These are phyloP conservation scores for Pseudoneurospora amorphoporcata DNA, from an alignment of 495 filamentous ascomycete species.

Conservation along the genomic window DNA sequence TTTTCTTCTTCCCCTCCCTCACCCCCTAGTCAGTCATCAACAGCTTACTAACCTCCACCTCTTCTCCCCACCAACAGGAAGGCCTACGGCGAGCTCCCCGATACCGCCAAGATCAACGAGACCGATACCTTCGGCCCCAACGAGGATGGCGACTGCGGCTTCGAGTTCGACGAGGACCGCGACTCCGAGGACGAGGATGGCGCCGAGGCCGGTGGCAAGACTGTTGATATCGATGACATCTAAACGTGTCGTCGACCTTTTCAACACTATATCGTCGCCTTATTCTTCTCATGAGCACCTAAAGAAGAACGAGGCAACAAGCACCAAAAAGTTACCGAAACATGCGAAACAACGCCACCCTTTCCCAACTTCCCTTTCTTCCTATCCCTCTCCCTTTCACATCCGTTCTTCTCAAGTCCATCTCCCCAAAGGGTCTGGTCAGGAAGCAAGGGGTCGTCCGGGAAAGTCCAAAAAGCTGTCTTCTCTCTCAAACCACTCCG, in stretches of 20 bases:
- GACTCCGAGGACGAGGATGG: constrained; percentile 57
- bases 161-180: constrained; percentile 84
- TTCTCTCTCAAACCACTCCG: constrained; percentile 47
- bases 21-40: neutral
- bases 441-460: constrained; percentile 2
- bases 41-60: constrained; percentile 1
- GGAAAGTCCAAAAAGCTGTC: constrained; percentile 39
- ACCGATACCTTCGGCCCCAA: constrained; percentile 78
- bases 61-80: constrained; percentile 33
- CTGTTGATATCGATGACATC: constrained; percentile 69
- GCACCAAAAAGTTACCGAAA: neutral
- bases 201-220: constrained; percentile 47
- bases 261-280: neutral
- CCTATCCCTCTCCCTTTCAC: neutral
- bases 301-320: neutral
- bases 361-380: constrained; percentile 4
- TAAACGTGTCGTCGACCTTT: constrained; percentile 19
- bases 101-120: constrained; percentile 99
- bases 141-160: constrained; percentile 68
- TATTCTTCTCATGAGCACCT: neutral
- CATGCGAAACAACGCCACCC: neutral
- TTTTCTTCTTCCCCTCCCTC: neutral
- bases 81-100: constrained; percentile 93
- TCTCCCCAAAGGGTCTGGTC: neutral
- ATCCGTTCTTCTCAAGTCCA: neutral